A percentile compares a stretch with the other conserved stretches of the same genome.
These are phyloP conservation scores for Flueggea neowawraea DNA, from an alignment of 441 rosid species.

Conservation along the genomic window DNA sequence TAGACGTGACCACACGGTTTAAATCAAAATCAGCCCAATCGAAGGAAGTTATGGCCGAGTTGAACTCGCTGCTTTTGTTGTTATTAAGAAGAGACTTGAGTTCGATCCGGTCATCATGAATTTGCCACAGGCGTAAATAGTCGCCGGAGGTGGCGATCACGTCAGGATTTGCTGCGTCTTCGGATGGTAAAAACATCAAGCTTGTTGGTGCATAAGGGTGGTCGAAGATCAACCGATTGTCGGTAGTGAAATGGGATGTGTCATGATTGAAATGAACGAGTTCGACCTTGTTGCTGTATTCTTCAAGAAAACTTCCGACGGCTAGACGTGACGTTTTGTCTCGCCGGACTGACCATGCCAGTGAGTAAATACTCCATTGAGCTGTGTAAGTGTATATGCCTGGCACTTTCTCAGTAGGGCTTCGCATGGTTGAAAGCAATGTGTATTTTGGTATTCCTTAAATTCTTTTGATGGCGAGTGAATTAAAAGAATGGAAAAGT, in stretches of 20 bases:
- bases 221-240: conserved; percentile 38
- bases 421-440: conserved; percentile 20
- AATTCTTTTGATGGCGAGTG: too few relatives aligned
- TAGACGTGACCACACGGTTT: conserved; percentile 34
- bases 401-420: conserved; percentile 21
- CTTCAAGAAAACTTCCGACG: conserved; percentile 48
- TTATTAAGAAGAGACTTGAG: conserved; percentile 39
- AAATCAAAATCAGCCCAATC: conserved; percentile 56
- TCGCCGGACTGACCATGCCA: conserved; percentile 51
- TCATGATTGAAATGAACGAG: conserved; percentile 38
- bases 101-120: conserved; percentile 43
- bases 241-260: conserved; percentile 34
- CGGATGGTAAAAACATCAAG: conserved; percentile 51
- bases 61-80: conserved; percentile 42
- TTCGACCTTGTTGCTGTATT: conserved; percentile 49
- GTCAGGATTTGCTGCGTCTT: conserved; percentile 33
- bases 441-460: not conserved
- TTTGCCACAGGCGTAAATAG: conserved; percentile 49
- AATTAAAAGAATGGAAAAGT: too few relatives aligned
- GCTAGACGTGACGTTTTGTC: conserved; percentile 43
- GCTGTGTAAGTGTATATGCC: conserved; percentile 43
- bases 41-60: conserved; percentile 47
- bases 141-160: conserved; percentile 53
- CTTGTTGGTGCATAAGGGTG: conserved; percentile 62
- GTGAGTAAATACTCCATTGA: conserved; percentile 43